Evolutionary conservation across 192 early-diverging fungal species (phyloP), one percentile per base, ranked within the genome.

Genomic region (Diversispora epigaea): DNA sequence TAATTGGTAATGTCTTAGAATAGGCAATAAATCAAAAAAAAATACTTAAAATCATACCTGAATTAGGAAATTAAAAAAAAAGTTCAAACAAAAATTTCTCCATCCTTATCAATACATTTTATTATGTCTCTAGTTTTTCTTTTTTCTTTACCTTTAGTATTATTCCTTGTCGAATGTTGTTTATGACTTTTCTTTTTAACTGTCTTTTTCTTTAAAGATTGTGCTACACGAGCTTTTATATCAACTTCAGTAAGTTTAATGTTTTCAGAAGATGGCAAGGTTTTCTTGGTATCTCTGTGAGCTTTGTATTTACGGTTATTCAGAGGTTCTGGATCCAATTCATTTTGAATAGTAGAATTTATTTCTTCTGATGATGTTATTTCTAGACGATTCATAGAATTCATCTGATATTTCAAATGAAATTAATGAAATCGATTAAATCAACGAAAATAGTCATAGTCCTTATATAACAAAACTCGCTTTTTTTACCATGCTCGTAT

Each of bases 201-300:
- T 66, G 77, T 60, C 39, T 76, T 56, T 21, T 78, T 77, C 41
- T 71, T 65, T 17, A 89, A 68, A 17, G 80, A 71, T 44, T 77
- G 74, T 4, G 86, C 78, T 6, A 89, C 87, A 61, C 80, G 80
- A 21, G 84, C 80, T 74, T 89, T 86, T 57, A 89, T 87, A 5
- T 78, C 82, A 8, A 77, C 78, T 19, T 81, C 77, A 39, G 82
- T 80, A 61, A 84, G 73, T 25, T 62, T 68, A 39, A 68, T 81
- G 6, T 54, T 54, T 15, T 73, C 66, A 0, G 79, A 72, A 21
- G 41, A 6, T 6, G 64, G 25, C 25, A 32, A 22, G n/a, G 75
- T 79, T 10, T 74, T 79, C 14, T 67, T 70, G 4, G 60, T 78
- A 76, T 87, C 87, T 7, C 84, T 78, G 57, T 89, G 80, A 4